These are phyloP conservation scores for Leavenworthia alabamica DNA, from an alignment of 345 rosid species.

Conservation along the genomic window DNA sequence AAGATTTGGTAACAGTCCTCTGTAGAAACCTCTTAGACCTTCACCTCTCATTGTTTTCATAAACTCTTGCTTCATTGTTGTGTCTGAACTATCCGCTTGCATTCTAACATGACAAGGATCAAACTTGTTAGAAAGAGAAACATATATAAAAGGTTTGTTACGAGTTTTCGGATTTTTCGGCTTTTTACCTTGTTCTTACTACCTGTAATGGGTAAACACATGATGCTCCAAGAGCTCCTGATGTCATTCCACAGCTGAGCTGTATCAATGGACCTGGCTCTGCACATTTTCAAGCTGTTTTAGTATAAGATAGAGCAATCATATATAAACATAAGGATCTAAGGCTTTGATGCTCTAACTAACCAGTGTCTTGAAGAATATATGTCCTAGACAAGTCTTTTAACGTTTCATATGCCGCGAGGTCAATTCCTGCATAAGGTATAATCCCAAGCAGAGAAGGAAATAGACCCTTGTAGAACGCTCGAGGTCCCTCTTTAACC, in stretches of 20 bases:
- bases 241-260: slow-evolving; percentile 83
- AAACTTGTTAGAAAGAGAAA: slow-evolving; percentile 1
- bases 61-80: slow-evolving; percentile 82
- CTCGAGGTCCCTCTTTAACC: slow-evolving; percentile 90
- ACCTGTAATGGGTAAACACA: slow-evolving; percentile 98
- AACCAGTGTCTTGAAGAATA: slow-evolving; percentile 72
- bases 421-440: slow-evolving; percentile 96
- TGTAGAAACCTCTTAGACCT: slow-evolving; percentile 85
- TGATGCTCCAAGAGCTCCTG: slow-evolving; percentile 91
- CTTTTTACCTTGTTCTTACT: slow-evolving; percentile 76
- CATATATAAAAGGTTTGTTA: not conserved
- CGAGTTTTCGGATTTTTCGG: not conserved
- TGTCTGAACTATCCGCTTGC: slow-evolving; percentile 73
- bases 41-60: slow-evolving; percentile 71
- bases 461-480: slow-evolving; percentile 90
- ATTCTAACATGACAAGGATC: slow-evolving; percentile 41
- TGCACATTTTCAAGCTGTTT: slow-evolving; percentile 23
- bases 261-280: slow-evolving; percentile 92
- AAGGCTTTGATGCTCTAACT: slow-evolving; percentile 31
- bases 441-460: slow-evolving; percentile 96
- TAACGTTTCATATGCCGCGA: slow-evolving; percentile 87
- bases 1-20: slow-evolving; percentile 90
- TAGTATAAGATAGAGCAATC: slow-evolving; percentile 3
- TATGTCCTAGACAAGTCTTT: slow-evolving; percentile 84
- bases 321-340: not conserved